Conservation (phyloP, 306 rosid genomes). For the Amphicarpaea edgeworthii region DNA sequence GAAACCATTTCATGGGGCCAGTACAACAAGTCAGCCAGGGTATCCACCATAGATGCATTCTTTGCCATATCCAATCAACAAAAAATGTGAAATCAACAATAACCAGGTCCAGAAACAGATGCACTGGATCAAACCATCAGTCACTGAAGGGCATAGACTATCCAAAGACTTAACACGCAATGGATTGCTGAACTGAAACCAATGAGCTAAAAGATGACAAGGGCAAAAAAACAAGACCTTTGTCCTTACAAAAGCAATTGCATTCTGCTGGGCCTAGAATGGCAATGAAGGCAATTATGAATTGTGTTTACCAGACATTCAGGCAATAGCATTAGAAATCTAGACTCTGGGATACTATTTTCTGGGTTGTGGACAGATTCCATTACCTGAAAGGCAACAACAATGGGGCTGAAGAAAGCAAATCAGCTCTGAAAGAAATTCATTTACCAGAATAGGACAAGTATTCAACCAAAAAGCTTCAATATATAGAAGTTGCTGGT, state of each 20-base stretch:
- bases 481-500: not conserved
- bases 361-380: constrained; percentile 18
- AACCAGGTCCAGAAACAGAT: constrained; percentile 59
- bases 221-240: constrained; percentile 7
- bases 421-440: constrained; percentile 16
- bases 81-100: constrained; percentile 66
- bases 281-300: not conserved
- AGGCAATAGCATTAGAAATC: constrained; percentile 3
- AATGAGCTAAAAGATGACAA: constrained; percentile 28
- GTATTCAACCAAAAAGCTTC: not conserved
- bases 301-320: not conserved
- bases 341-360: constrained; percentile 18
- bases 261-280: not conserved
- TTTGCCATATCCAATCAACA: constrained; percentile 68
- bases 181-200: constrained; percentile 1
- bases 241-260: constrained; percentile 9
- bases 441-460: constrained; percentile 14
- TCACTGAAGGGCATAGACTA: constrained; percentile 4
- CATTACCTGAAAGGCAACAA: not conserved
- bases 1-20: constrained; percentile 38
- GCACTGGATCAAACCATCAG: constrained; percentile 64
- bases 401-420: constrained; percentile 8
- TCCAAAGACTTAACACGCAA: not conserved
- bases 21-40: constrained; percentile 65
- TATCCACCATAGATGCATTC: constrained; percentile 60